Evolutionary conservation across 2,329 filamentous ascomycete genomes (phyloP).

Genomic region (Tolypocladium inflatum): DNA sequence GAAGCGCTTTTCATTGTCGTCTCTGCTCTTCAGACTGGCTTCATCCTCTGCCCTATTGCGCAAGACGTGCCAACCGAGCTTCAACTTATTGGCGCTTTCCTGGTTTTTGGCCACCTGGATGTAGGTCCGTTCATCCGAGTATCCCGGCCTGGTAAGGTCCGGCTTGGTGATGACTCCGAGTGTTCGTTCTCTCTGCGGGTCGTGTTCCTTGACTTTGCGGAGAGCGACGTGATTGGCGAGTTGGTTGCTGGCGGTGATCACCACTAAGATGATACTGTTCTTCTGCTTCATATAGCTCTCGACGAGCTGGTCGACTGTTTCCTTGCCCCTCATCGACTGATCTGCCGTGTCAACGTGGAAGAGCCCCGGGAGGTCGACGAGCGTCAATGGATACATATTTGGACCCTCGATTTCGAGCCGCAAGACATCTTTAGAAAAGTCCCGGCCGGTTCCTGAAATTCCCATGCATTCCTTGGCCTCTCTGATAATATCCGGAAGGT

Average conservation of each 20-base stretch:
- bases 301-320: slow-evolving; percentile 26
- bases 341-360: slow-evolving; percentile 20
- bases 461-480: slow-evolving; percentile 42
- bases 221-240: slow-evolving; percentile 43
- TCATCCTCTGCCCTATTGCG: slow-evolving; percentile 33
- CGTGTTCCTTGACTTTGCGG: slow-evolving; percentile 29
- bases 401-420: slow-evolving; percentile 36
- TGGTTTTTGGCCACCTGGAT: slow-evolving; percentile 21
- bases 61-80: slow-evolving; percentile 43
- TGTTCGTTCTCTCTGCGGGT: slow-evolving; percentile 35
- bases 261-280: slow-evolving; percentile 50
- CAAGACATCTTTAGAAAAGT: slow-evolving; percentile 36
- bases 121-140: slow-evolving; percentile 28
- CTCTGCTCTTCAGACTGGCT: slow-evolving; percentile 14
- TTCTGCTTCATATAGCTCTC: slow-evolving; percentile 44
- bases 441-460: slow-evolving; percentile 15
- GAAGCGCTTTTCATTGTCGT: slow-evolving; percentile 20
- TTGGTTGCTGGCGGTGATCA: slow-evolving; percentile 39
- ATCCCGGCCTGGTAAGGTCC: slow-evolving; percentile 36
- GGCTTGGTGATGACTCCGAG: slow-evolving; percentile 50
- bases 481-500: slow-evolving; percentile 39
- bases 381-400: slow-evolving; percentile 33
- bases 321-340: slow-evolving; percentile 19
- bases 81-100: slow-evolving; percentile 13
- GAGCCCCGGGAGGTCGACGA: slow-evolving; percentile 46